These are phyloP conservation scores for Saccharomycopsis malanga DNA, from an alignment of 805 yeast genomes.

Conservation along the genomic window DNA sequence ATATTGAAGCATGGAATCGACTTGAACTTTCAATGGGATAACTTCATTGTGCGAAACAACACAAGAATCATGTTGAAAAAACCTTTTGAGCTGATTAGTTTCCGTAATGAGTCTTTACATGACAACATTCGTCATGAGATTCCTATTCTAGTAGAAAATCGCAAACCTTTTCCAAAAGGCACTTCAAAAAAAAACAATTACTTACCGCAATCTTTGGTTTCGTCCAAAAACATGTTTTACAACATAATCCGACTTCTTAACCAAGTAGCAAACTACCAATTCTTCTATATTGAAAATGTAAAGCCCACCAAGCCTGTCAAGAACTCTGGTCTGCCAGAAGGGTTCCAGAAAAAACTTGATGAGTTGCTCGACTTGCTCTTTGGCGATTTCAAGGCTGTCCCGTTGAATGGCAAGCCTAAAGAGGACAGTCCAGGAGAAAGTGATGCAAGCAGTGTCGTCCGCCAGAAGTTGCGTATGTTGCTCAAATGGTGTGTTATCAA, in stretches of 20 bases:
- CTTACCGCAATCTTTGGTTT: no score
- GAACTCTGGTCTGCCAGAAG: no score
- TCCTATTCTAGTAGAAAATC: constrained; percentile 8
- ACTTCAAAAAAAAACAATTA: no score
- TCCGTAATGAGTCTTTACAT: constrained; percentile 16
- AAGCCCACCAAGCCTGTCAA: not conserved
- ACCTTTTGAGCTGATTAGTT: constrained; percentile 15
- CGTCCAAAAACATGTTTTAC: constrained; percentile 1
- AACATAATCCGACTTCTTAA: not conserved
- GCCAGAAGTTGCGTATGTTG: constrained; percentile 10
- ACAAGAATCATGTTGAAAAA: constrained; percentile 12
- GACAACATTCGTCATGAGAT: no score
- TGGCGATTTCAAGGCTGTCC: constrained; percentile 8
- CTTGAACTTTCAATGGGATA: constrained; percentile 10
- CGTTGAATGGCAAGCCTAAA: not conserved
- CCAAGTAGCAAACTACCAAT: constrained; percentile 1
- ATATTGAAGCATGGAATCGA: constrained; percentile 18
- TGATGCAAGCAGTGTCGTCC: not conserved
- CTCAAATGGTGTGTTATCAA: constrained; percentile 5
- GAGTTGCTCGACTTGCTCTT: constrained; percentile 11
- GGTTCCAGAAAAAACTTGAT: constrained; percentile 12
- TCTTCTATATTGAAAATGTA: not conserved
- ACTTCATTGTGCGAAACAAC: constrained; percentile 15
- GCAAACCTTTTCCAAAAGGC: constrained; percentile 4
- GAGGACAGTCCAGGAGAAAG: not conserved